Evolutionary conservation across 208 protist genomes (phyloP).

Genomic region (Trypanosomatidae sp.): DNA sequence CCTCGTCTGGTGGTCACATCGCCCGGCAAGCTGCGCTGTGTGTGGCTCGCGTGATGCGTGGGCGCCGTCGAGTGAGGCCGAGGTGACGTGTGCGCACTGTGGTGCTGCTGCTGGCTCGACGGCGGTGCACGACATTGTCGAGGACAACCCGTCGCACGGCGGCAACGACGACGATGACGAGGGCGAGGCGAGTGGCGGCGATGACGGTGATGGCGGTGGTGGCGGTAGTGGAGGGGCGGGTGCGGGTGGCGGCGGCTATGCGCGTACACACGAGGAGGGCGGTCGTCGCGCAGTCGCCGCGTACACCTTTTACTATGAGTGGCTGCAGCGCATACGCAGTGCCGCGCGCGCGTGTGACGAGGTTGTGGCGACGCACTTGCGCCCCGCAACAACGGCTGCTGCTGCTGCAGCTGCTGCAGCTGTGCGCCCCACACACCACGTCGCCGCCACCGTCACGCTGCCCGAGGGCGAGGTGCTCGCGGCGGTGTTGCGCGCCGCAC

Average conservation of each 20-base stretch:
- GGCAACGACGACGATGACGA: conserved; percentile 13
- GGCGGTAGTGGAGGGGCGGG: not conserved
- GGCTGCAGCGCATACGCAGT: conserved; percentile 24
- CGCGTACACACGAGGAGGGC: conserved; percentile 3
- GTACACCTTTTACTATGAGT: conserved; percentile 58
- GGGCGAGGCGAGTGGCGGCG: conserved; percentile 7
- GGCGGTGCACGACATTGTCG: conserved; percentile 35
- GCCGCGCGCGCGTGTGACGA: not conserved
- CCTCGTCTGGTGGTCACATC: conserved; percentile 69
- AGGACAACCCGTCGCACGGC: conserved; percentile 12
- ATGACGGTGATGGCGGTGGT: conserved; percentile 6
- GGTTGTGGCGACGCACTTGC: too few relatives aligned
- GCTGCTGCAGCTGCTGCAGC: too few relatives aligned
- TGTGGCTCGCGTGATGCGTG: conserved; percentile 67
- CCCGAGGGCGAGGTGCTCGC: conserved; percentile 32
- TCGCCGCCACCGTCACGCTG: conserved; percentile 7
- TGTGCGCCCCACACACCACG: too few relatives aligned
- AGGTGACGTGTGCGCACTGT: conserved; percentile 54
- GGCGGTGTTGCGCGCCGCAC: conserved; percentile 49
- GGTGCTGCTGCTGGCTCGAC: conserved; percentile 38
- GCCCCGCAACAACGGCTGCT: too few relatives aligned
- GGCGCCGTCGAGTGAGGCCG: conserved; percentile 40
- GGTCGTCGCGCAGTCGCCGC: conserved; percentile 14
- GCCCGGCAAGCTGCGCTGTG: conserved; percentile 25
- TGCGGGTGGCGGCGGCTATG: conserved; percentile 2